phyloP scores from a whole-genome alignment of 805 yeast genomes.

The Kuraishia cidri region DNA sequence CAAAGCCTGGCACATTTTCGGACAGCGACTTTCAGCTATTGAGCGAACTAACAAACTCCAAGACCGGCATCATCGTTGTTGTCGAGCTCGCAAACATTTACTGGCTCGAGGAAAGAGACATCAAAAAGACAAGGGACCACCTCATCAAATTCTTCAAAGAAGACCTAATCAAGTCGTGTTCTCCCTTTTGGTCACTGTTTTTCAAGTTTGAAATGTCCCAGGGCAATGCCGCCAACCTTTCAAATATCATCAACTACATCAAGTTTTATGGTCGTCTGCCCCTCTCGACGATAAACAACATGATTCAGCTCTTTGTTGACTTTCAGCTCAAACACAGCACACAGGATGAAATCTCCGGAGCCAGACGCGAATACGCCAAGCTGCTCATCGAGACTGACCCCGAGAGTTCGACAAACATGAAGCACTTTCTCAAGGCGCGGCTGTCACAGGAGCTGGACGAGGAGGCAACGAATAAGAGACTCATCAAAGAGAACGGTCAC shows the following conservation, averaged over 20 bases:
- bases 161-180: conserved; percentile 26
- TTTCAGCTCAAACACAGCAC: conserved; percentile 21
- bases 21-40: conserved; percentile 8
- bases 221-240: conserved; percentile 33
- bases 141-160: conserved; percentile 16
- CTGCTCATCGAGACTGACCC: conserved; percentile 19
- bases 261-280: conserved; percentile 39
- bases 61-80: conserved; percentile 13
- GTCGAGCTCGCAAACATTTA: conserved; percentile 15
- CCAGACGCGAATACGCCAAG: conserved; percentile 14
- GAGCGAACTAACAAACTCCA: conserved; percentile 7
- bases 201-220: conserved; percentile 42
- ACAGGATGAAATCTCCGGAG: conserved; percentile 9
- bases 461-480: conserved; percentile 15
- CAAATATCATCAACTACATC: conserved; percentile 33
- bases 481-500: conserved; percentile 24
- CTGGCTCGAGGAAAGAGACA: conserved; percentile 13
- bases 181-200: conserved; percentile 47
- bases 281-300: conserved; percentile 31
- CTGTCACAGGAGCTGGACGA: conserved; percentile 15
- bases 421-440: conserved; percentile 20
- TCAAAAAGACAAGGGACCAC: conserved; percentile 14
- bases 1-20: not conserved
- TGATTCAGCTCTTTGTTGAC: conserved; percentile 26
- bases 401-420: conserved; percentile 20